Base-by-base conservation (phyloP, 129 eudicot species). In the Erigeron canadensis region DNA sequence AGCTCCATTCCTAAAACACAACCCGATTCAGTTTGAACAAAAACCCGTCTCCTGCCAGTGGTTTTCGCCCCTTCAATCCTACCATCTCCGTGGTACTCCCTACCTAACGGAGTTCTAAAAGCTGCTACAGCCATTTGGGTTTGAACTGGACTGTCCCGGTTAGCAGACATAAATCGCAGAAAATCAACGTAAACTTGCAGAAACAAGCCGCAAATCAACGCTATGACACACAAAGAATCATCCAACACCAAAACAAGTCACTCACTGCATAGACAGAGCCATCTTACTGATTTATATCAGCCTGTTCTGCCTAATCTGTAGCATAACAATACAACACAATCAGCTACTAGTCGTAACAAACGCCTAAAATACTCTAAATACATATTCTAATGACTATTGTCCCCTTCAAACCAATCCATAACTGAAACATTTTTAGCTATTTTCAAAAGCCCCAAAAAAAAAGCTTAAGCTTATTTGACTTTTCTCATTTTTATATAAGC, bases 21-120 rank as follows among this genome's bases (percentile, higher is more conserved):
- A 12, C 99, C 99, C 7, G 91, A 78, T 63, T 90, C 99, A 2
- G 96, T 94, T 75, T 90, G 99, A 53, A 90, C 99, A 83, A 94
- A 94, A 70, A 90, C 96, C 18, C 97, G 96, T 61, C 99, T 84
- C 57, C 89, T 86, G 6, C 93, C 90, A 0, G 90, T 71, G 4
- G 87, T 37, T 77, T 84, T 90, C 43, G 41, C 67, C 72, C 95
- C 95, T 77, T 89, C 95, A 73, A 83, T 80, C 81, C 86, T 76
- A 44, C 75, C 69, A 67, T 66, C 80, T 51, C 90, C 95, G 72
- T 78, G 89, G 84, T 77, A 87, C 59, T 87, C 95, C 62, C 90
- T 81, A 21, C 86, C 85, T 64, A 94, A 81, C 0, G 91, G 96
- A 61, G 89, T 86, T 65, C 77, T 87, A 56, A 89, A 84, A 64